Base-by-base conservation (phyloP, 768 basidiomycete genomes). In the Atractiella rhizophila region DNA sequence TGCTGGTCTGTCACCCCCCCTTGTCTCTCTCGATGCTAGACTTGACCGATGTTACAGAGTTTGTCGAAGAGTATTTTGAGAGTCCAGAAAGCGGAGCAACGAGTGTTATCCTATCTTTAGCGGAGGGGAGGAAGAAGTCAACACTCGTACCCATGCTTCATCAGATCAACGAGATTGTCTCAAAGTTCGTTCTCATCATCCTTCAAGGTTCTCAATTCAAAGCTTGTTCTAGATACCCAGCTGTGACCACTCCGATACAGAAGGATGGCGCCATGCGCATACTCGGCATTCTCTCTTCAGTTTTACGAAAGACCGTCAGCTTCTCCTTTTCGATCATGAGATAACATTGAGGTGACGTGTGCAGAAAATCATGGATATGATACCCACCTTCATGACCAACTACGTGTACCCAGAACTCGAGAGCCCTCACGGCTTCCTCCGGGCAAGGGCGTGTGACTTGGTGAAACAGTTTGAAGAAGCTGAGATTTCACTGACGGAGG, bases 251-350 rank as follows among this genome's bases (percentile, higher is more conserved):
- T 3, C 57, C 76, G 4, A 60, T 68, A 19, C 73, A 85, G 48
- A 69, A 72, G 34, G 86, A 76, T 51, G 83, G 81, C 34, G 83
- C 77, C 2, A 63, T 88, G 28, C 78, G 77, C 51, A 79, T 85
- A 68, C 71, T 71, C 10, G 67, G 73, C 23, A 71, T 71, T 0
- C 66, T 86, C 4, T 73, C 72, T 0, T 69, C 70, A 0, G 73
- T 75, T 62, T 75, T 83, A 50, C 75, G 82, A 71, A 70, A 70
- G 39, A 79, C 82, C 54, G 77, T 79, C 7, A 35, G 49, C 13
- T 13, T 15, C 35, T 21, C 16, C 27, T 20, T 15, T 37, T 21
- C 13, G 9, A 16, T 6, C 5, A 3, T 12, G 1, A 19, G 23
- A 6, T 8, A 25, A 5, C 5, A 7, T 25, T 15, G 9, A 11